Evolutionary conservation across 306 rosid species (phyloP).

Genomic region (Lablab purpureus): DNA sequence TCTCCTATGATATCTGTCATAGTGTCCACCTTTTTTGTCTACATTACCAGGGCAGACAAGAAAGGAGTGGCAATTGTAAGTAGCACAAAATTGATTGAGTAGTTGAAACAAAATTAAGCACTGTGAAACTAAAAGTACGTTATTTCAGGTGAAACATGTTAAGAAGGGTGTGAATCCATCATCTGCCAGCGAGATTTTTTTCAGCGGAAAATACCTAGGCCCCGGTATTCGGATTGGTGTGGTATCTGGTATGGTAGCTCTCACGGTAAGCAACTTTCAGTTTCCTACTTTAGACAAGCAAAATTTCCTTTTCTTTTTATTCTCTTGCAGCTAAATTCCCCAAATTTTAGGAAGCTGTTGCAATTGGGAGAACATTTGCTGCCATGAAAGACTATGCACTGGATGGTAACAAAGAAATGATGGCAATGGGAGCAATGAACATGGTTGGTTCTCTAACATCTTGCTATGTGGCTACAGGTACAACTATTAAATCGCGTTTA

Average conservation of each 20-base stretch:
- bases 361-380: constrained; percentile 96
- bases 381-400: constrained; percentile 75
- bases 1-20: constrained; percentile 83
- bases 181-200: constrained; percentile 64
- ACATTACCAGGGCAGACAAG: constrained; percentile 72
- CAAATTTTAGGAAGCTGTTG: constrained; percentile 78
- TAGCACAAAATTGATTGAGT: not conserved
- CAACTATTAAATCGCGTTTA: not conserved
- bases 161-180: constrained; percentile 69
- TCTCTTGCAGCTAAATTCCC: not conserved
- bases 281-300: not conserved
- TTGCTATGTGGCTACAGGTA: constrained; percentile 84
- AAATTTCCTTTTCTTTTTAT: not conserved
- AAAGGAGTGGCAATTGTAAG: constrained; percentile 83
- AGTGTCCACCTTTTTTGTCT: constrained; percentile 73
- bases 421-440: constrained; percentile 92
- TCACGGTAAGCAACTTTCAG: constrained; percentile 64
- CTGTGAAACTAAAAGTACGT: constrained; percentile 11
- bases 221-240: constrained; percentile 74
- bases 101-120: not conserved
- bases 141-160: constrained; percentile 67
- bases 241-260: constrained; percentile 70
- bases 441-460: constrained; percentile 85
- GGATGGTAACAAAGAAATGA: constrained; percentile 94
- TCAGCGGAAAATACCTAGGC: constrained; percentile 63